Percentiles rank a stretch among this genome's conserved stretches.
These are phyloP conservation scores for Mycena chlorophos DNA, from an alignment of 768 basidiomycete genomes.

Conservation along the genomic window DNA sequence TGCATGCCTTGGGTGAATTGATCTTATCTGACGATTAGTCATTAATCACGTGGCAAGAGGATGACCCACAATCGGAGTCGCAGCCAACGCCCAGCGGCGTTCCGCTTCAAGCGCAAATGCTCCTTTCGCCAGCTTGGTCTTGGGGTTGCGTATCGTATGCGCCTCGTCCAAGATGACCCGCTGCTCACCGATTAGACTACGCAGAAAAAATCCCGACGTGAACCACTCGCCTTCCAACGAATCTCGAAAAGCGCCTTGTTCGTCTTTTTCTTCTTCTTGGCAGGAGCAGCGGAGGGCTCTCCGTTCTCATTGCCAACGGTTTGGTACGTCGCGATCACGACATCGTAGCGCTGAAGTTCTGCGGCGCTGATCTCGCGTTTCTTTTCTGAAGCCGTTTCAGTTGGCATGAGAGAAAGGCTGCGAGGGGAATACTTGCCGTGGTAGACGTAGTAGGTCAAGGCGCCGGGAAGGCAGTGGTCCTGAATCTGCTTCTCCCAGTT, in stretches of 20 bases:
- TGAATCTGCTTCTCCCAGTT: slow-evolving; percentile 87
- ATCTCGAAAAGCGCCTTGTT: slow-evolving; percentile 63
- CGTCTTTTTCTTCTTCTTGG: slow-evolving; percentile 63
- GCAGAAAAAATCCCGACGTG: neutral
- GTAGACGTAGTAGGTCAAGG: slow-evolving; percentile 61
- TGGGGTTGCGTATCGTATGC: slow-evolving; percentile 82
- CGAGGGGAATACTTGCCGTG: too few relatives aligned
- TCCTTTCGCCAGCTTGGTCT: slow-evolving; percentile 79
- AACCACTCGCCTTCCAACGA: slow-evolving; percentile 70
- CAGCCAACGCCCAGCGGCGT: slow-evolving; percentile 77
- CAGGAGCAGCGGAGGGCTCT: slow-evolving; percentile 34
- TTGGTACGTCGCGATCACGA: slow-evolving; percentile 86
- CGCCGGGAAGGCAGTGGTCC: slow-evolving; percentile 63
- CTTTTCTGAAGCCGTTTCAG: too few relatives aligned
- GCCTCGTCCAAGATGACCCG: slow-evolving; percentile 88
- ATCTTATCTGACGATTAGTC: slow-evolving; percentile 45
- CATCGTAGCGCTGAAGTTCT: slow-evolving; percentile 66
- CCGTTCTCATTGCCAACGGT: slow-evolving; percentile 60
- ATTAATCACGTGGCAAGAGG: slow-evolving; percentile 1
- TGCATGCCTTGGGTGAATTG: slow-evolving; percentile 67
- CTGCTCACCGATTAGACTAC: slow-evolving; percentile 34
- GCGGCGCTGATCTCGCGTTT: slow-evolving; percentile 58
- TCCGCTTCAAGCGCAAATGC: slow-evolving; percentile 64
- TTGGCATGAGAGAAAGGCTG: too few relatives aligned
- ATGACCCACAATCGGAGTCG: slow-evolving; percentile 83